These are phyloP conservation scores for Paulownia fortunei DNA, from an alignment of 257 asterid species.

Conservation along the genomic window DNA sequence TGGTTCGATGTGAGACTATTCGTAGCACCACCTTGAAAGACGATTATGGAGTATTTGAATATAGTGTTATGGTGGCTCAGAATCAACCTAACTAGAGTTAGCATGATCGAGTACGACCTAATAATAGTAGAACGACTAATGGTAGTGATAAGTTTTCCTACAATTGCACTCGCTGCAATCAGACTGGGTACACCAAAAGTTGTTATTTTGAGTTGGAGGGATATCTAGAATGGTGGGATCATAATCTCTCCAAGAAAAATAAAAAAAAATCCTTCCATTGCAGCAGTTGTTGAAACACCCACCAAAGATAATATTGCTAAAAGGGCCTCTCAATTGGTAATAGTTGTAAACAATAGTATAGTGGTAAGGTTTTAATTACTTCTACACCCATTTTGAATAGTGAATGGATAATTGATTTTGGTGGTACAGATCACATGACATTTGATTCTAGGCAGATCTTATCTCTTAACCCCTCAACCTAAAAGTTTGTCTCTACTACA, in stretches of 20 bases:
- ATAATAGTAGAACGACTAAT: too few species aligned
- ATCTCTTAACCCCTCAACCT: background rate
- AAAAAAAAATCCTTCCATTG: background rate
- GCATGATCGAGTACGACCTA: background rate
- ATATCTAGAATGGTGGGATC: conserved; percentile 12
- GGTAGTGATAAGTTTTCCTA: too few species aligned
- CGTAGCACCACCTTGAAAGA: background rate
- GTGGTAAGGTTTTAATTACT: conserved; percentile 5
- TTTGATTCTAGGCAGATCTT: background rate
- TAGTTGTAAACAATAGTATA: background rate
- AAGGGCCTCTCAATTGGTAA: background rate
- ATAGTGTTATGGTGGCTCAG: background rate
- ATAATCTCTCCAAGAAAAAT: background rate
- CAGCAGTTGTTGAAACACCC: background rate
- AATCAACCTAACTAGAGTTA: background rate
- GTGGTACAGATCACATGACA: background rate
- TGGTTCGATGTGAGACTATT: background rate
- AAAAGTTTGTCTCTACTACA: background rate
- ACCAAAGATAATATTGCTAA: background rate
- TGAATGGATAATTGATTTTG: conserved; percentile 4
- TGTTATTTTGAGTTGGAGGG: background rate
- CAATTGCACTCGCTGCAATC: background rate
- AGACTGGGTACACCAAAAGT: background rate
- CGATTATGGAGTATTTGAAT: background rate
- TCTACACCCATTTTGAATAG: background rate